Evolutionary conservation across 371 early-diverging fungal species (phyloP), one percentile per base, ranked within the genome.

Genomic region (Mortierella sp.): DNA sequence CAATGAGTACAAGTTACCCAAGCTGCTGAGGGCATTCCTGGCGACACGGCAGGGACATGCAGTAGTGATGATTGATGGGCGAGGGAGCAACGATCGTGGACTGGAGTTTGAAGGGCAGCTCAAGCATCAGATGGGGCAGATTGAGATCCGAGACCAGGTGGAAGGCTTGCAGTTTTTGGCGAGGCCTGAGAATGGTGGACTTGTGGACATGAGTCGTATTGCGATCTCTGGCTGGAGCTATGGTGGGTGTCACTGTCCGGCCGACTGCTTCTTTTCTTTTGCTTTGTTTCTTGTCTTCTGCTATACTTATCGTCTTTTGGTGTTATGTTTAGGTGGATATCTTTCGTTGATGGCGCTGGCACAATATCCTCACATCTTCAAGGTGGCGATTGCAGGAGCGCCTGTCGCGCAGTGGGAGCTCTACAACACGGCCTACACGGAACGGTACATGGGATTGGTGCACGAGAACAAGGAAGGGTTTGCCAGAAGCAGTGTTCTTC

Each of bases 371-470:
- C 71, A 86, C 27, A 58, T 85, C 13, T 91, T 94, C 71, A 87
- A 88, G 60, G 71, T 91, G 51, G 86, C 89, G 0, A 82, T 94
- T 64, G 89, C 92, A 2, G 93, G 93, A 2, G 93, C 94, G 0
- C 94, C 94, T 0, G 93, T 94, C 0, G 89, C 90, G 1, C 83
- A 86, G 19, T 92, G 90, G 90, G 86, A 87, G 46, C 62, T 87
- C 31, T 92, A 94, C 65, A 92, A 93, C 79, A 82, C 90, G 12
- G 93, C 92, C 0, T 93, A 94, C 58, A 90, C 92, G 5, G 94
- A 94, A 66, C 84, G 92, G 3, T 93, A 92, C 59, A 86, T 94
- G 85, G 92, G 92, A 0, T 60, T 89, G 1, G 85, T 86, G 0
- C 49, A 58, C 14, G 85, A 84, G 28, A 85, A 90, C 58, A 58